These are phyloP conservation scores for Lathyrus oleraceus DNA, from an alignment of 306 rosid species.

Conservation along the genomic window DNA sequence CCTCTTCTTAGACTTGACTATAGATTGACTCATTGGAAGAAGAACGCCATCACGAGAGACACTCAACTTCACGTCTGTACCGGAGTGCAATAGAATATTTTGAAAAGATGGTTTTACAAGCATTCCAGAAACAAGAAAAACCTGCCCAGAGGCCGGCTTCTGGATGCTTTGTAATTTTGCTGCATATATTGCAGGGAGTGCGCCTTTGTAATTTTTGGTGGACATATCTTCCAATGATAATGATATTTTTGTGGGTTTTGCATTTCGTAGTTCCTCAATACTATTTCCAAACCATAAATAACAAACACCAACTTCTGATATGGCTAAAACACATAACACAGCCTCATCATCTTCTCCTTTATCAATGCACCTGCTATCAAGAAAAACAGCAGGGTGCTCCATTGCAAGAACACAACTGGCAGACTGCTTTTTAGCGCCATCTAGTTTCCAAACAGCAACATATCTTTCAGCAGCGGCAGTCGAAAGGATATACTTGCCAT, in stretches of 20 bases:
- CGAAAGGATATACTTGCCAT: constrained; percentile 77
- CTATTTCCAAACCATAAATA: constrained; percentile 81
- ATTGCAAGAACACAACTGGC: constrained; percentile 81
- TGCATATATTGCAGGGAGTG: constrained; percentile 73
- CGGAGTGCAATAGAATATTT: constrained; percentile 66
- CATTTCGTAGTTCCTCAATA: constrained; percentile 59
- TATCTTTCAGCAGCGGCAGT: constrained; percentile 92
- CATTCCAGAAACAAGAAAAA: constrained; percentile 74
- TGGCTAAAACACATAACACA: constrained; percentile 71
- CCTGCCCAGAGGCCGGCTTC: constrained; percentile 60
- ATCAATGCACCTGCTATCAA: constrained; percentile 65
- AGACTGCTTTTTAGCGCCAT: constrained; percentile 69
- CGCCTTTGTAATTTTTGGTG: constrained; percentile 55
- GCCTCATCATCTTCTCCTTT: constrained; percentile 46
- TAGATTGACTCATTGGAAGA: constrained; percentile 63
- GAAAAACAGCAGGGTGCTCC: constrained; percentile 90
- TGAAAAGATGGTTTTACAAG: constrained; percentile 83
- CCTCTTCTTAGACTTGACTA: constrained; percentile 64
- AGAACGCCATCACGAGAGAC: constrained; percentile 77
- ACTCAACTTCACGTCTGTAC: constrained; percentile 66
- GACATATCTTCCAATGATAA: constrained; percentile 57
- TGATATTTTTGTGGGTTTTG: constrained; percentile 74
- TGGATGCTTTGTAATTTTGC: constrained; percentile 65
- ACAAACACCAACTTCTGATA: constrained; percentile 85
- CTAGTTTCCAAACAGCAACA: constrained; percentile 75